Evolutionary conservation across 2,329 filamentous ascomycete genomes (phyloP), one percentile per base, ranked within the genome.

Genomic region (Cytospora piceicola): DNA sequence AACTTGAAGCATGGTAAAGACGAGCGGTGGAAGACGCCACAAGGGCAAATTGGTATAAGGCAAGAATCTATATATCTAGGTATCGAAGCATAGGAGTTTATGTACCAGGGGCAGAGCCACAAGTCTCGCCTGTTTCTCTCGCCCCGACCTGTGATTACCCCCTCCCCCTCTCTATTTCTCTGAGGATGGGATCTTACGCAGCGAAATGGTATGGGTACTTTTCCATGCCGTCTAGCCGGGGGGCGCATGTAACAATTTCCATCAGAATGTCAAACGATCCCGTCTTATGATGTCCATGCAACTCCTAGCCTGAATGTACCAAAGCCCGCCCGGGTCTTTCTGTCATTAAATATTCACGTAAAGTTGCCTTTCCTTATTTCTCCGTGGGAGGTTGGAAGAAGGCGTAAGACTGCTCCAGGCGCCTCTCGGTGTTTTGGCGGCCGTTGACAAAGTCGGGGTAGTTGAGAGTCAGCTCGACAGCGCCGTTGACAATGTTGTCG

Each of bases 391-490:
- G 63, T 67, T 74, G 70, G 64, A 72, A 69, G 69, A 77, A 79
- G 68, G 74, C 73, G 68, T 82, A 84, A 51, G 72, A 73, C 73
- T 84, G 82, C 58, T 83, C 81, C 60, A 90, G 81, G 63, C 88
- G 82, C 65, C 88, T 83, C 82, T 90, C 88, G 24, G 76, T 80
- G 83, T 93, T 93, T 77, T 84, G 80, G 73, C 90, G 88, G 64
- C 79, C 79, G 82, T 97, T 97, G 83, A 97, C 93, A 76, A 97
- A 96, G 81, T 97, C 93, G 67, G 94, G 94, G 84, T 97, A 95
- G 86, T 97, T 97, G 76, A 97, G 87, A 36, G 94, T 97, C 75
- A 97, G 82, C 85, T 97, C 94, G 55, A 94, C 91, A 46, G 92
- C 90, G 71, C 94, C 94, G 78, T 90, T 94, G 79, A 94, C 87